phyloP scores from a whole-genome alignment of 805 yeast genomes.

The Kazachstania bromeliacearum region DNA sequence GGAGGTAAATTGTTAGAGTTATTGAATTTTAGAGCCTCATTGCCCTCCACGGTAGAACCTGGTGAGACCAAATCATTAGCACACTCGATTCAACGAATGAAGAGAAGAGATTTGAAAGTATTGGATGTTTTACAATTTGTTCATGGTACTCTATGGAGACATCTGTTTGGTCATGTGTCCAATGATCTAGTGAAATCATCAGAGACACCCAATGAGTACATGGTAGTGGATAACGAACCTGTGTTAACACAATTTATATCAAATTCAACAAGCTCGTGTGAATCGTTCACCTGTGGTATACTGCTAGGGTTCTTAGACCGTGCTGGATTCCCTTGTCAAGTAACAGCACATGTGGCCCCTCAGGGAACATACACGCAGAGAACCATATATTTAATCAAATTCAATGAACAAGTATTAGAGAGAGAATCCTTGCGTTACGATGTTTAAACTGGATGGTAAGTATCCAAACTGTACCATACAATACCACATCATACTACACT shows the following conservation, averaged over 20 bases:
- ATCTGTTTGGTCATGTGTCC: slow-evolving; percentile 65
- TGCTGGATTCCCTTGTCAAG: slow-evolving; percentile 61
- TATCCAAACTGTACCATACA: no score
- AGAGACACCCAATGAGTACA: slow-evolving; percentile 55
- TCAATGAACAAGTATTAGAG: slow-evolving; percentile 47
- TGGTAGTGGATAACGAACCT: slow-evolving; percentile 76
- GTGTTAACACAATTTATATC: slow-evolving; percentile 56
- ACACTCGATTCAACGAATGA: slow-evolving; percentile 11
- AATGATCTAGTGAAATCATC: slow-evolving; percentile 71
- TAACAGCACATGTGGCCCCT: slow-evolving; percentile 72
- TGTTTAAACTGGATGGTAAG: no score
- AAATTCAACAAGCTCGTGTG: slow-evolving; percentile 72
- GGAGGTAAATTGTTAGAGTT: slow-evolving; percentile 61
- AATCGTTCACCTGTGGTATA: slow-evolving; percentile 80
- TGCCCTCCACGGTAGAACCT: neutral
- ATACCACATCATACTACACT: no score
- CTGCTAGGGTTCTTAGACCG: slow-evolving; percentile 72
- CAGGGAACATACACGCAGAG: slow-evolving; percentile 45
- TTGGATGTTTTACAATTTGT: slow-evolving; percentile 65
- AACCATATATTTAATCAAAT: slow-evolving; percentile 68
- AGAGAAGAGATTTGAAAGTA: slow-evolving; percentile 49
- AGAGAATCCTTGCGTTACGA: slow-evolving; percentile 42
- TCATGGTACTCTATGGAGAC: slow-evolving; percentile 64
- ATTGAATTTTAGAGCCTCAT: neutral
- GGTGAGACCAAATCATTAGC: neutral